Conservation (phyloP, 176 grass and related monocot species). For the Carex littledalei region DNA sequence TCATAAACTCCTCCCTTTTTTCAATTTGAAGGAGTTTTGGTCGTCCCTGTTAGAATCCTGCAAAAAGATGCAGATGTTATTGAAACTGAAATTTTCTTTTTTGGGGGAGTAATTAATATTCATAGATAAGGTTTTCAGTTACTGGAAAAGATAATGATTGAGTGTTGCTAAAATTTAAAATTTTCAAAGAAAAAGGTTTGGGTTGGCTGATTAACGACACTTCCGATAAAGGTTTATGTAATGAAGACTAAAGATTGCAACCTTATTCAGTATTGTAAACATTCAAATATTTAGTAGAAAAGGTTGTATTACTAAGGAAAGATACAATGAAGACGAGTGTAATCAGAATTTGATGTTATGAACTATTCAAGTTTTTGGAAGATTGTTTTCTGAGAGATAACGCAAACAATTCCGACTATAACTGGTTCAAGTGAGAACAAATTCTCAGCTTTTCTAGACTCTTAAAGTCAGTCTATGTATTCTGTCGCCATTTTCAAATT, state of each 20-base stretch:
- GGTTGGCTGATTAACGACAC: neutral
- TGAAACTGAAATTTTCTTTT: slow-evolving; percentile 1
- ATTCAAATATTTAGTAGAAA: neutral
- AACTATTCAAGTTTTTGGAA: neutral
- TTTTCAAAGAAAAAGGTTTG: neutral
- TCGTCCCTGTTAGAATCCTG: neutral
- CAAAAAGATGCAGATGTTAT: neutral
- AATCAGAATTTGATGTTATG: neutral
- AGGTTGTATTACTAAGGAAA: neutral
- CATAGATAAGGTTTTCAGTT: neutral
- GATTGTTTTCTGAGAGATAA: neutral
- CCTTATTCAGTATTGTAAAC: neutral
- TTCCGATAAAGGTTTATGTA: neutral
- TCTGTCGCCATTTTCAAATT: neutral
- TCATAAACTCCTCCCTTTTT: neutral
- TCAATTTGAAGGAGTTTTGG: neutral
- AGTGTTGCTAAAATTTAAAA: neutral
- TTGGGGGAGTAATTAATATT: neutral
- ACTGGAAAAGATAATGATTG: neutral
- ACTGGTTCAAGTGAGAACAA: neutral
- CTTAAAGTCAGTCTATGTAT: neutral
- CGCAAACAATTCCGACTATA: neutral
- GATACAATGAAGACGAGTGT: neutral
- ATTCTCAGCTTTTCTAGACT: neutral
- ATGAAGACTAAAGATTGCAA: neutral